phyloP scores from a whole-genome alignment of 306 rosid genomes.

The Cicer chorassanicum region DNA sequence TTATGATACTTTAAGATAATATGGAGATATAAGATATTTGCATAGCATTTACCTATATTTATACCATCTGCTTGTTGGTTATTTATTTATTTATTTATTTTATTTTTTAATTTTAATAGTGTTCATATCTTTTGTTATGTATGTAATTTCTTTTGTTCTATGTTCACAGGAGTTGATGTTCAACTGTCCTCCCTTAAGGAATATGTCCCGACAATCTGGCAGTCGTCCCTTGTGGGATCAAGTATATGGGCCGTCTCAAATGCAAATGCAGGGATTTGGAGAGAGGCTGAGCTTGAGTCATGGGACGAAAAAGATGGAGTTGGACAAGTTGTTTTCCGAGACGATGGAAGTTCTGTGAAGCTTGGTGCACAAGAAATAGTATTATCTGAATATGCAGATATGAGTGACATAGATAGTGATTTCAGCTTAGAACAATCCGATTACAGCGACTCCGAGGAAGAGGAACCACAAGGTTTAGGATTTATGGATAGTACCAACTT shows the following conservation, averaged over 20 bases:
- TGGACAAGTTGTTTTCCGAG: constrained; percentile 85
- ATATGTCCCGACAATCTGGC: constrained; percentile 76
- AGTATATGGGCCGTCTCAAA: constrained; percentile 78
- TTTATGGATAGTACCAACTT: constrained; percentile 70
- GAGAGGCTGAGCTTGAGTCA: constrained; percentile 87
- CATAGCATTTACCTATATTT: neutral
- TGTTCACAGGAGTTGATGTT: constrained; percentile 73
- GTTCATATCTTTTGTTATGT: constrained; percentile 16
- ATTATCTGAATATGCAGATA: constrained; percentile 71
- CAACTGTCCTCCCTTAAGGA: constrained; percentile 71
- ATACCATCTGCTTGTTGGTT: constrained; percentile 8
- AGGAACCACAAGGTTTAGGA: constrained; percentile 71
- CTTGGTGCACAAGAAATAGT: constrained; percentile 67
- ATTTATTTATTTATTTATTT: neutral
- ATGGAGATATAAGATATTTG: neutral
- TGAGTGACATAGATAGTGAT: constrained; percentile 62
- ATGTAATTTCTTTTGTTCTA: constrained; percentile 32
- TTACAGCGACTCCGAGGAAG: constrained; percentile 73
- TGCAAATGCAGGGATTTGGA: constrained; percentile 70
- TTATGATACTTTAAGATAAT: neutral
- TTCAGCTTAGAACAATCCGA: constrained; percentile 65
- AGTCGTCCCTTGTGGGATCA: constrained; percentile 74
- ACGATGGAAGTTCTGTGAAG: constrained; percentile 75
- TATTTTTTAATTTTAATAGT: too few species aligned
- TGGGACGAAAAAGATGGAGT: constrained; percentile 71